phyloP scores from a whole-genome alignment of 129 eudicot species.

The Flaveria bidentis region DNA sequence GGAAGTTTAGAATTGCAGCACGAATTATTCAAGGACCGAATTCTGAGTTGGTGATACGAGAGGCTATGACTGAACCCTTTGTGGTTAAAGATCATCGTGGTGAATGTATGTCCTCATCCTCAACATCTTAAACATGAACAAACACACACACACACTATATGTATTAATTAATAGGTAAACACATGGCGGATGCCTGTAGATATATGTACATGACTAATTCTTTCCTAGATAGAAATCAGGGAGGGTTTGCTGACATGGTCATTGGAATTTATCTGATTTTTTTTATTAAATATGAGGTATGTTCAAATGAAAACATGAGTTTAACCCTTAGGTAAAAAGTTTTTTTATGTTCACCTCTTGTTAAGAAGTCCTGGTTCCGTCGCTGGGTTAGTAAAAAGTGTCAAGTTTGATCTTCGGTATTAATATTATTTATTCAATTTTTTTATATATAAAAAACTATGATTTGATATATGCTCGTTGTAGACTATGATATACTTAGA shows the following conservation, averaged over 20 bases:
- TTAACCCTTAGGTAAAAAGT: no score
- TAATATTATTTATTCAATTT: no score
- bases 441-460: background rate
- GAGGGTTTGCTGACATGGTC: no score
- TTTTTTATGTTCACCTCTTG: no score
- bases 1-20: slow-evolving; percentile 72
- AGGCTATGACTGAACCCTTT: slow-evolving; percentile 67
- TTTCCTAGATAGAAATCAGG: no score
- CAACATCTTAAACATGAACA: background rate
- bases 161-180: background rate
- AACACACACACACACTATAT: background rate
- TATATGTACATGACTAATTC: background rate
- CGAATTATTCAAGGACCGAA: slow-evolving; percentile 45
- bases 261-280: no score
- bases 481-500: background rate
- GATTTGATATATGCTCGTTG: background rate
- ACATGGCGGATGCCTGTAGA: background rate
- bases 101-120: slow-evolving; percentile 56
- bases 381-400: no score
- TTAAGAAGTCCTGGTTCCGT: no score
- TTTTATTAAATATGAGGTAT: no score
- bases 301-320: no score
- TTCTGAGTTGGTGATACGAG: slow-evolving; percentile 34
- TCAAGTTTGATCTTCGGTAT: no score
- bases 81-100: slow-evolving; percentile 88